phyloP scores from a whole-genome alignment of 805 yeast species.

The Komagataella ulmi region DNA sequence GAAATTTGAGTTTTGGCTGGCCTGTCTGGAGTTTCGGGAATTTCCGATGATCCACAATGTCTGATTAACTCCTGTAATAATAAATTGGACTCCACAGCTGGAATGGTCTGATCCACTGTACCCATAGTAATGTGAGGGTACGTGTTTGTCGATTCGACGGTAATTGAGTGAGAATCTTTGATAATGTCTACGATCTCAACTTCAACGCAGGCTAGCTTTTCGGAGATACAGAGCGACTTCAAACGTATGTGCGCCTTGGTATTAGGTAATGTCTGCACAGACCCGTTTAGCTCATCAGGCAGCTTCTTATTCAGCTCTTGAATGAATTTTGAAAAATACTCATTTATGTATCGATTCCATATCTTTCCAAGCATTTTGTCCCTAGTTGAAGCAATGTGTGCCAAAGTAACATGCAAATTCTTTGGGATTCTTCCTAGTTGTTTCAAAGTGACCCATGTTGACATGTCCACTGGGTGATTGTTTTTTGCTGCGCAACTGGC shows the following conservation, averaged over 20 bases:
- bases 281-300: background rate
- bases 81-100: background rate
- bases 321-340: background rate
- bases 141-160: conserved; percentile 22
- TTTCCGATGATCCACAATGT: background rate
- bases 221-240: background rate
- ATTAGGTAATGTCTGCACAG: background rate
- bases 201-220: conserved; percentile 36
- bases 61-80: no score
- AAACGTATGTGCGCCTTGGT: background rate
- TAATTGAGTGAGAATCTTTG: conserved; percentile 3
- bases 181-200: conserved; percentile 21
- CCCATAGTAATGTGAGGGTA: conserved; percentile 69
- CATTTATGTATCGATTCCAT: conserved; percentile 7
- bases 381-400: conserved; percentile 24
- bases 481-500: conserved; percentile 2
- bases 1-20: background rate
- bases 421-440: conserved; percentile 27
- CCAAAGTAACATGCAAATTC: conserved; percentile 56
- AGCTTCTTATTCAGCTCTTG: background rate
- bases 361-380: conserved; percentile 4
- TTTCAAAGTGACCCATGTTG: conserved; percentile 15
- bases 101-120: conserved; percentile 13
- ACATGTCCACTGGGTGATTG: background rate
- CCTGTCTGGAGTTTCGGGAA: background rate